Evolutionary conservation across 1,139 yeast species (phyloP).

Genomic region (Insectozyma bohioensis): DNA sequence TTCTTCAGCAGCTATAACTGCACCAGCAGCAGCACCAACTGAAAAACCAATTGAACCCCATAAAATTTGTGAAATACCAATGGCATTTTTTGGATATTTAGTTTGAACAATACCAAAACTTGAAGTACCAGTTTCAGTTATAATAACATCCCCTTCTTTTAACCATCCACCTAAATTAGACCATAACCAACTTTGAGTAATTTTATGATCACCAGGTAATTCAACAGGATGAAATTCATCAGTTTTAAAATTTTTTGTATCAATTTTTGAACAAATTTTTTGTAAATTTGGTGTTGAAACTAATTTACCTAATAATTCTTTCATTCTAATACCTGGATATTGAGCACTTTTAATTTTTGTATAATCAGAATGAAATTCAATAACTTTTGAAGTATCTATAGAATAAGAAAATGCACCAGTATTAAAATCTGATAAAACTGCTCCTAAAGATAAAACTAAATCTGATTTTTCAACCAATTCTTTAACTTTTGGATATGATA

Average conservation of each 20-base stretch:
- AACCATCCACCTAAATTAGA: slow-evolving; percentile 32
- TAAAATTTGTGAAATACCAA: slow-evolving; percentile 40
- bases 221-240: slow-evolving; percentile 17
- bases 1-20: slow-evolving; percentile 56
- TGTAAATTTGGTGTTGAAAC: slow-evolving; percentile 17
- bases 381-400: slow-evolving; percentile 34
- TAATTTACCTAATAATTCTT: slow-evolving; percentile 26
- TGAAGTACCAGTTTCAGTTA: slow-evolving; percentile 43
- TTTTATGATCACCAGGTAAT: slow-evolving; percentile 12
- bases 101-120: slow-evolving; percentile 44
- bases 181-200: slow-evolving; percentile 41
- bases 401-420: slow-evolving; percentile 43
- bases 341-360: slow-evolving; percentile 36
- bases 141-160: slow-evolving; percentile 34
- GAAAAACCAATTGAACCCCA: slow-evolving; percentile 94
- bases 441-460: slow-evolving; percentile 34
- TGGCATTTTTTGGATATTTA: slow-evolving; percentile 32
- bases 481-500: slow-evolving; percentile 32
- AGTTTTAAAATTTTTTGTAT: slow-evolving; percentile 16
- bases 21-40: slow-evolving; percentile 84
- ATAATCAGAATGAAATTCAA: slow-evolving; percentile 42
- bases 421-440: slow-evolving; percentile 39
- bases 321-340: slow-evolving; percentile 38
- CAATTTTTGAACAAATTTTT: slow-evolving; percentile 16
- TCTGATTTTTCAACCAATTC: slow-evolving; percentile 31